Evolutionary conservation across 306 rosid species (phyloP).

Genomic region (Begonia peltatifolia): DNA sequence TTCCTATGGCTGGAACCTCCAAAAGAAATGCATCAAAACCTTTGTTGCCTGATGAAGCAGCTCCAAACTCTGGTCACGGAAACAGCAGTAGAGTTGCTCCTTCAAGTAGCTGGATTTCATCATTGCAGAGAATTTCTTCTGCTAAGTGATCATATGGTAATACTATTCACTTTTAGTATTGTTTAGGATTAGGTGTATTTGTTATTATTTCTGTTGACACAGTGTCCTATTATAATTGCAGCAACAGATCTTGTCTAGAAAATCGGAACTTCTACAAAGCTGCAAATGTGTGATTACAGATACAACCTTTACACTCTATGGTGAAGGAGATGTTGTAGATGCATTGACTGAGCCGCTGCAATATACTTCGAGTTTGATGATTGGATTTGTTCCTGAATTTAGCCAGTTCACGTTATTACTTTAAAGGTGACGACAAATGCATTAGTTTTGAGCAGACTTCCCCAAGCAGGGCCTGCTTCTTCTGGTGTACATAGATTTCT

Average conservation of each 20-base stretch:
- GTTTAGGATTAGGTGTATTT: constrained; percentile 4
- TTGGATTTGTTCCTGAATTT: constrained; percentile 30
- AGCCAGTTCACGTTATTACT: constrained; percentile 36
- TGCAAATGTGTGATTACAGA: constrained; percentile 21
- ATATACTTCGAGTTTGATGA: constrained; percentile 22
- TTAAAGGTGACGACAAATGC: constrained; percentile 48
- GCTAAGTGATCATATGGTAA: constrained; percentile 52
- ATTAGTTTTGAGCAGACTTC: constrained; percentile 40
- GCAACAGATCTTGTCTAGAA: no score
- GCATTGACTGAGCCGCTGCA: constrained; percentile 22
- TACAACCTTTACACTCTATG: constrained; percentile 16
- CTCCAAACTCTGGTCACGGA: constrained; percentile 37
- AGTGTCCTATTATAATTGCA: constrained; percentile 18
- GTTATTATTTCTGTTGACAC: constrained; percentile 11
- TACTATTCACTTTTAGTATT: constrained; percentile 2
- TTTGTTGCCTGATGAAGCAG: constrained; percentile 30
- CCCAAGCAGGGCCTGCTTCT: constrained; percentile 33
- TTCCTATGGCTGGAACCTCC: constrained; percentile 42
- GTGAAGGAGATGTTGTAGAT: constrained; percentile 28
- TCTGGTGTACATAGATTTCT: constrained; percentile 61
- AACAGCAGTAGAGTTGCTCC: constrained; percentile 53
- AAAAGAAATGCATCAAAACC: constrained; percentile 48
- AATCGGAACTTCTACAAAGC: constrained; percentile 20
- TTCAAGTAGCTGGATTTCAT: constrained; percentile 85
- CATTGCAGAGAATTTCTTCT: constrained; percentile 67